Evolutionary conservation across 805 yeast genomes (phyloP).

Genomic region (Saccharomyces paradoxus): DNA sequence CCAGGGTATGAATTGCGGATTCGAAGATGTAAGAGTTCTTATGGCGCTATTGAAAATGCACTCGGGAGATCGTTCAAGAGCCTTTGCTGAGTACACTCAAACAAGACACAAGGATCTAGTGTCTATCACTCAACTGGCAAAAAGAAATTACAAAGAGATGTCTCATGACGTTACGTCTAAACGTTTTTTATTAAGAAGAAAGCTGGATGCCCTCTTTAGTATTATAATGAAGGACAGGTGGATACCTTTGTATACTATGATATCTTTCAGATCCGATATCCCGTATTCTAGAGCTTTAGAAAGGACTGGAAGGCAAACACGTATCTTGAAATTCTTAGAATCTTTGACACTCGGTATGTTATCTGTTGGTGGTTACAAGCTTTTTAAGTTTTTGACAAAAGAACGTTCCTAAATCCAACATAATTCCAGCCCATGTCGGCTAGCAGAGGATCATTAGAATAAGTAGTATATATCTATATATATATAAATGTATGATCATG

Average conservation of each 20-base stretch:
- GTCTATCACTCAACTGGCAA: slow-evolving; percentile 71
- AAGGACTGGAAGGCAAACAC: slow-evolving; percentile 46
- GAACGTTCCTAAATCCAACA: not conserved
- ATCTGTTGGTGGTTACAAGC: slow-evolving; percentile 2
- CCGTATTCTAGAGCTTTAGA: slow-evolving; percentile 61
- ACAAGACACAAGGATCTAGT: slow-evolving; percentile 56
- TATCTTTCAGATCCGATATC: slow-evolving; percentile 78
- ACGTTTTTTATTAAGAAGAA: slow-evolving; percentile 55
- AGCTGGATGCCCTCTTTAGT: slow-evolving; percentile 58
- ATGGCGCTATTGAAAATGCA: slow-evolving; percentile 40
- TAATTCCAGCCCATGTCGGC: not conserved
- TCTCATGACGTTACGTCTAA: slow-evolving; percentile 64
- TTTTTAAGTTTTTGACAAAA: slow-evolving; percentile 1
- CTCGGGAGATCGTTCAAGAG: slow-evolving; percentile 35
- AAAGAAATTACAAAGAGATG: slow-evolving; percentile 81
- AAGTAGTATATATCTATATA: not conserved
- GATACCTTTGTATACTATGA: slow-evolving; percentile 89
- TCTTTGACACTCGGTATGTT: slow-evolving; percentile 6
- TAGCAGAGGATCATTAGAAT: not conserved
- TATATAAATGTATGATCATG: not conserved
- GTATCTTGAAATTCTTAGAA: slow-evolving; percentile 34
- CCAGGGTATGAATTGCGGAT: slow-evolving; percentile 94
- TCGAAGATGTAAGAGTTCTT: slow-evolving; percentile 76
- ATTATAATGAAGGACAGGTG: slow-evolving; percentile 51
- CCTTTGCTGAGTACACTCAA: slow-evolving; percentile 49